Base-by-base conservation (phyloP, 2,329 filamentous ascomycete genomes). In the Graphilbum fragrans region DNA sequence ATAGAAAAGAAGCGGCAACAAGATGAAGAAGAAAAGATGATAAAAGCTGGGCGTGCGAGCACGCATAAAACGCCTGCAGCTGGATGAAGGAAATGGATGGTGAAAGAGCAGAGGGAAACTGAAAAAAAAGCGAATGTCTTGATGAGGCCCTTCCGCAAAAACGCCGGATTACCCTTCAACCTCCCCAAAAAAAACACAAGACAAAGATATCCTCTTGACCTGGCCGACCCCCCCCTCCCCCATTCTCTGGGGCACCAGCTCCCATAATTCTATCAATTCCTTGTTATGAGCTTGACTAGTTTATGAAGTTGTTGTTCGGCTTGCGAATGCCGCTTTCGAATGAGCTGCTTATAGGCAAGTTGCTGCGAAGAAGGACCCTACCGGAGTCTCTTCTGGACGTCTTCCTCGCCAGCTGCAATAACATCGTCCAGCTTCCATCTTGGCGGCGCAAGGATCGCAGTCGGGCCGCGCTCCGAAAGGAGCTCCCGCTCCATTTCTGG, bases 401-500 rank as follows among this genome's bases (percentile, higher is more conserved):
- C 57, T 17, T 54, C 48, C 38, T 52, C 56, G 19, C 55, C 53
- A 41, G 72, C 68, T 50, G 74, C 75, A 49, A 94, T 69, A 38
- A 95, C 79, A 47, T 94, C 86, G 42, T 87, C 77, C n/a, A 94
- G 61, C 47, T 70, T 72, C 88, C 88, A 95, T 50, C 88, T 70
- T 11, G 88, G 88, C 41, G 85, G 75, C 50, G 68, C 65, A 51
- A 94, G 69, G 41, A 92, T 77, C 49, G 86, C 82, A 49, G 85
- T 74, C 17, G 88, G 60, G 33, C 74, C 74, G 37, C 72, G 74
- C 42, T 69, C 67, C 52, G 69, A 70, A 42, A 72, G 67, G 70
- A 77, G 77, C 53, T 83, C 76, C 47, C 72, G 67, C 60, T 93
- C 84, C 58, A 81, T 78, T 55, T 90, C 78, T 10, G 77, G 70